Evolutionary conservation across 768 basidiomycete species (phyloP), one percentile per base, ranked within the genome.

Genomic region (Kwoniella europaea): DNA sequence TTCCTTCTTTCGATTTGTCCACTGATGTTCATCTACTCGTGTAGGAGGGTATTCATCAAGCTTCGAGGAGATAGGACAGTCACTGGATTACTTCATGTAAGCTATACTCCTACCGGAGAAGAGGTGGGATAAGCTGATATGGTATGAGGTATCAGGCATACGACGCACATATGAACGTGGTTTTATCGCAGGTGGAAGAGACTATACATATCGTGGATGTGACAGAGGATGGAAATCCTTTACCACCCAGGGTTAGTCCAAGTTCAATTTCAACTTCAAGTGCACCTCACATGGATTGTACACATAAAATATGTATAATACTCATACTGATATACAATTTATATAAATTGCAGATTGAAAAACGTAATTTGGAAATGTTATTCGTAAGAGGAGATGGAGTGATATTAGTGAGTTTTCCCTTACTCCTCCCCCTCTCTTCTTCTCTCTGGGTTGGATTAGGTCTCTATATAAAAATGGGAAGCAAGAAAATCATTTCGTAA

Each of bases 111-210:
- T 58, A 54, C 52, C 22, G n/a, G n/a, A n/a, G n/a, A n/a, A 46
- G 18, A 20, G 61, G n/a, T 22, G 16, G 18, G 27, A 9, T 15
- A 4, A 41, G n/a, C 57, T 59, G 29, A 59, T 59, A 0, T 4
- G 29, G n/a, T 20, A 27, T 52, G 35, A 42, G 46, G 10, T 22
- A 27, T 10, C 56, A 99, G 97, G 97, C 97, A 22, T 98, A 98
- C 80, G 97, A 99, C 85, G 97, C 95, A n/a, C 97, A 98, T 84
- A 98, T 98, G 97, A 98, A 99, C 84, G 87, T 99, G 77, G 97
- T 99, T 73, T 87, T 99, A 77, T 94, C 93, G 78, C 93, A 98
- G 80, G 97, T 98, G 16, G 96, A 98, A 82, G 97, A 99, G 86
- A 94, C 91, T 2, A 93, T 98, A 72, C 92, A 95, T 89, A 87